Conservation (phyloP, 257 asterid species). For the Ophiorrhiza pumila region DNA sequence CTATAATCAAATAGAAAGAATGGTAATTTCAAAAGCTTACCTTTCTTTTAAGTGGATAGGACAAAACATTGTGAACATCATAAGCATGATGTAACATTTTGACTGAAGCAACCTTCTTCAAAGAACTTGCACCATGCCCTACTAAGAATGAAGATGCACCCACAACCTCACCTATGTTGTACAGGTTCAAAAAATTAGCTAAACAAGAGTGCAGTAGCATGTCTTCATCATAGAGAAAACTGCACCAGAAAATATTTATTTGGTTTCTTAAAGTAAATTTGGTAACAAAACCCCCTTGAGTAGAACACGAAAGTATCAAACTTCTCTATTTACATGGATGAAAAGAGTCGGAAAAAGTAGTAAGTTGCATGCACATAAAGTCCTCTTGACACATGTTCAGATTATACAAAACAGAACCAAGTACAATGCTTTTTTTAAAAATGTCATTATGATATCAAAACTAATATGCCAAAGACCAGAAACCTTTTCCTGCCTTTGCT, state of each 20-base stretch:
- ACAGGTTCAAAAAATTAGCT: slow-evolving; percentile 33
- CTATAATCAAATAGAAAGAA: background rate
- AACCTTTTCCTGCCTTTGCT: slow-evolving; percentile 99
- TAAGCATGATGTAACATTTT: slow-evolving; percentile 79
- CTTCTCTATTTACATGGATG: background rate
- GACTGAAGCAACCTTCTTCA: slow-evolving; percentile 82
- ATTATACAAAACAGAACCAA: background rate
- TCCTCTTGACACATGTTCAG: background rate
- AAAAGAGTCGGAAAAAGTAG: background rate
- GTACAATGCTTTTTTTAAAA: background rate
- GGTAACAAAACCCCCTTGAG: background rate
- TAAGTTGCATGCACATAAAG: background rate
- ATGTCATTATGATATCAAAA: too few species aligned
- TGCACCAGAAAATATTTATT: background rate
- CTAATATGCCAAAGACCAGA: slow-evolving; percentile 15
- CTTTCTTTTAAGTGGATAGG: slow-evolving; percentile 65
- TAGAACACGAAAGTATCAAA: background rate
- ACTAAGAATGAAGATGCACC: slow-evolving; percentile 91
- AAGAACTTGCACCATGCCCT: slow-evolving; percentile 56
- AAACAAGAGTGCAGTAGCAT: background rate
- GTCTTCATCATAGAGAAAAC: background rate
- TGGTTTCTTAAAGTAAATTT: background rate
- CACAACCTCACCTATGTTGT: slow-evolving; percentile 77
- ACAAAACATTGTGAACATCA: slow-evolving; percentile 45
- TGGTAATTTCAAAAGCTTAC: slow-evolving; percentile 34